Conservation (phyloP, 768 basidiomycete species). For the Coprinellus aureogranulatus region DNA sequence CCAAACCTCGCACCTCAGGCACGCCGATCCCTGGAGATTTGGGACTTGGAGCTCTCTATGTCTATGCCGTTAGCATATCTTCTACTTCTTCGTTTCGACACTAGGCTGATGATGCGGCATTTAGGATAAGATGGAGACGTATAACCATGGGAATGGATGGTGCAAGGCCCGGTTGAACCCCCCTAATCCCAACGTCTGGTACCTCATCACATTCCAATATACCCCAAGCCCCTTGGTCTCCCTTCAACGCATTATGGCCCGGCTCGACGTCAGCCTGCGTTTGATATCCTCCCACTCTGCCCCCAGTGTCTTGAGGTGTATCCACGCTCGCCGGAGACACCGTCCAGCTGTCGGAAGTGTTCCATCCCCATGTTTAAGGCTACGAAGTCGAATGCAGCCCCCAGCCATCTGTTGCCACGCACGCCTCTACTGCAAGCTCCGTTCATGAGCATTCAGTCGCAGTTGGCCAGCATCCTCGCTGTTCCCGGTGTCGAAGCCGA, state of each 20-base stretch:
- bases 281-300: not conserved
- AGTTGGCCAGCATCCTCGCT: not conserved
- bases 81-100: too few relatives aligned
- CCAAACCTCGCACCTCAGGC: too few relatives aligned
- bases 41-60: too few relatives aligned
- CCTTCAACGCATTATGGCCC: not conserved
- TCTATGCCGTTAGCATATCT: too few relatives aligned
- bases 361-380: not conserved
- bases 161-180: too few relatives aligned
- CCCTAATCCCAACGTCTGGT: too few relatives aligned
- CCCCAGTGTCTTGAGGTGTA: not conserved
- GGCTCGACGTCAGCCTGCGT: not conserved
- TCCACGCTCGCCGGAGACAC: not conserved
- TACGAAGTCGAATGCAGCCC: not conserved
- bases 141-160: too few relatives aligned
- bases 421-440: not conserved
- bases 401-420: not conserved
- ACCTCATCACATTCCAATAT: too few relatives aligned
- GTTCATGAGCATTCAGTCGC: not conserved
- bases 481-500: not conserved
- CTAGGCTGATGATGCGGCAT: too few relatives aligned
- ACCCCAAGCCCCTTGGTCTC: not conserved
- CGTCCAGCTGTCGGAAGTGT: too few relatives aligned
- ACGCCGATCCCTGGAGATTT: too few relatives aligned
- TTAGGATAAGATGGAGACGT: too few relatives aligned